These are phyloP conservation scores for Dictyostelium discoideum DNA, from an alignment of 78 protist genomes.

Conservation along the genomic window dicty_2.7 NC_007091.3:2774001-2774500, in stretches of 20 bases:
- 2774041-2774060: not conserved
- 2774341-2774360: not conserved
- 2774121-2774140: not conserved
- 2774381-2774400: not conserved
- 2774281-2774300: not conserved
- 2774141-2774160: not conserved
- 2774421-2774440: constrained; percentile 9
- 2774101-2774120: not conserved
- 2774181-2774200: not conserved
- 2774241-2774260: not conserved
- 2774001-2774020: not conserved
- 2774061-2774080: not conserved
- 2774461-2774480: not conserved
- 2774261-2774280: not conserved
- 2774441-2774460: not conserved
- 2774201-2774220: not conserved
- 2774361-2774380: not conserved
- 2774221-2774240: too few relatives aligned
- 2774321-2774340: not conserved
- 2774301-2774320: not conserved
- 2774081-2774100: not conserved
- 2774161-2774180: not conserved
- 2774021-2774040: constrained; percentile 16
- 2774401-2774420: constrained; percentile 9
- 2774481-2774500: not conserved